phyloP scores from a whole-genome alignment of 1,139 yeast genomes.

The Sugiyamaella paludigena region DNA sequence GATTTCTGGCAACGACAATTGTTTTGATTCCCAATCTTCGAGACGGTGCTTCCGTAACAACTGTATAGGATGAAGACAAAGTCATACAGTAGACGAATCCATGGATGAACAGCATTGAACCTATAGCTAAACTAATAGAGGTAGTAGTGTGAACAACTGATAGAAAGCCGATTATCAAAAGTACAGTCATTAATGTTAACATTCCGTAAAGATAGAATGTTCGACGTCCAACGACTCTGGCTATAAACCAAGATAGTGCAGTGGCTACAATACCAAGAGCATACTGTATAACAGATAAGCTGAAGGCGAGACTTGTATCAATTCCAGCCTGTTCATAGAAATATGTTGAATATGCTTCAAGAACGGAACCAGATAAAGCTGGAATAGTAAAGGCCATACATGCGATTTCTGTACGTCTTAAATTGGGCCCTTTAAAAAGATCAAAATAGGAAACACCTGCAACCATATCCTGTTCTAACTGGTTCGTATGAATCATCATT shows the following conservation, averaged over 20 bases:
- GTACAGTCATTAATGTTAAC: conserved; percentile 38
- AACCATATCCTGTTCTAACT: conserved; percentile 44
- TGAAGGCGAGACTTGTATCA: conserved; percentile 24
- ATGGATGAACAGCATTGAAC: conserved; percentile 42
- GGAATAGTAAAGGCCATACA: conserved; percentile 51
- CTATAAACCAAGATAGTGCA: conserved; percentile 51
- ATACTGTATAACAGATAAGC: conserved; percentile 33
- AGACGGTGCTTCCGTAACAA: conserved; percentile 28
- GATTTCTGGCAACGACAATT: no score
- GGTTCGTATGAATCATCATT: conserved; percentile 46
- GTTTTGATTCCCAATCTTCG: conserved; percentile 33
- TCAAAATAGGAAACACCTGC: conserved; percentile 44
- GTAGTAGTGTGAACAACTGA: no score
- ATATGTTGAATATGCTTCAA: conserved; percentile 37
- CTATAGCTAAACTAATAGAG: no score
- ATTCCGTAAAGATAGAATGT: conserved; percentile 49
- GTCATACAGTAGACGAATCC: conserved; percentile 26
- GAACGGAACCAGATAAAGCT: conserved; percentile 50
- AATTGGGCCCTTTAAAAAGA: conserved; percentile 50
- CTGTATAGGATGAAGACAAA: conserved; percentile 15
- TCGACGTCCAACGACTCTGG: conserved; percentile 50
- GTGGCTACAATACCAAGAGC: conserved; percentile 53
- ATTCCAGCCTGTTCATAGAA: conserved; percentile 32
- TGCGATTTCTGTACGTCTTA: conserved; percentile 56
- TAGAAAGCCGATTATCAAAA: no score